Evolutionary conservation across 2,329 filamentous ascomycete genomes (phyloP).

Genomic region (Fusarium chaquense): DNA sequence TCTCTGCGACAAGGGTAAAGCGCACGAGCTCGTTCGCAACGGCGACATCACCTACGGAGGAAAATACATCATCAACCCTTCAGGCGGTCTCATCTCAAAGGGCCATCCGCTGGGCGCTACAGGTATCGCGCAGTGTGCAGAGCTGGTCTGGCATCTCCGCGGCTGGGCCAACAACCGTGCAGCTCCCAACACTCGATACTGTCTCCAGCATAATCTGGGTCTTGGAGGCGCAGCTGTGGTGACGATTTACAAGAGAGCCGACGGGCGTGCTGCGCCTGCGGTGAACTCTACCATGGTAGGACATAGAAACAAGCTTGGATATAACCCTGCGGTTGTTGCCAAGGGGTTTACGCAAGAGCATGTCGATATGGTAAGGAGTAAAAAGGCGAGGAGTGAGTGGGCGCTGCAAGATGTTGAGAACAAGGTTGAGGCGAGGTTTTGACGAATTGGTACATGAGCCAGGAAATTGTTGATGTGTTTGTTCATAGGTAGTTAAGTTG

Average conservation of each 20-base stretch:
- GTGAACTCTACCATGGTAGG: conserved; percentile 74
- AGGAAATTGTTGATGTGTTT: neutral
- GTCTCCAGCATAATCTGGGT: conserved; percentile 92
- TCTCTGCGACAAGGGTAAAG: conserved; percentile 81
- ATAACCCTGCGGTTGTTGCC: conserved; percentile 91
- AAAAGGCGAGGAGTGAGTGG: conserved; percentile 73
- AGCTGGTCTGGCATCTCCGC: conserved; percentile 93
- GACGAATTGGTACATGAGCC: too few relatives aligned
- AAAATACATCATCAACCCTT: conserved; percentile 88
- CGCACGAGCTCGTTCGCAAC: conserved; percentile 87
- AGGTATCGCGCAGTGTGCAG: conserved; percentile 94
- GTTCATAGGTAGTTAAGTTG: neutral
- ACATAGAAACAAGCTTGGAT: conserved; percentile 77
- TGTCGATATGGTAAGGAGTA: conserved; percentile 77
- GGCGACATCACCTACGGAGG: conserved; percentile 95
- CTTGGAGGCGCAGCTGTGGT: conserved; percentile 92
- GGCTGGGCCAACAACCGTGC: conserved; percentile 95
- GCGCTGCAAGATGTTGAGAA: conserved; percentile 75
- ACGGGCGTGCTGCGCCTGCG: conserved; percentile 73
- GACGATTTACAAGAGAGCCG: conserved; percentile 87
- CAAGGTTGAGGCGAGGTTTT: conserved; percentile 57
- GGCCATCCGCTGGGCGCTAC: conserved; percentile 94
- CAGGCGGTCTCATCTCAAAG: conserved; percentile 94
- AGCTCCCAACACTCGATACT: conserved; percentile 74
- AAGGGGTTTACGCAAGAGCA: conserved; percentile 88